Percentiles rank a stretch among this genome's conserved stretches.
These are phyloP conservation scores for Quercus mongolica DNA, from an alignment of 306 rosid species.

Conservation along the genomic window DNA sequence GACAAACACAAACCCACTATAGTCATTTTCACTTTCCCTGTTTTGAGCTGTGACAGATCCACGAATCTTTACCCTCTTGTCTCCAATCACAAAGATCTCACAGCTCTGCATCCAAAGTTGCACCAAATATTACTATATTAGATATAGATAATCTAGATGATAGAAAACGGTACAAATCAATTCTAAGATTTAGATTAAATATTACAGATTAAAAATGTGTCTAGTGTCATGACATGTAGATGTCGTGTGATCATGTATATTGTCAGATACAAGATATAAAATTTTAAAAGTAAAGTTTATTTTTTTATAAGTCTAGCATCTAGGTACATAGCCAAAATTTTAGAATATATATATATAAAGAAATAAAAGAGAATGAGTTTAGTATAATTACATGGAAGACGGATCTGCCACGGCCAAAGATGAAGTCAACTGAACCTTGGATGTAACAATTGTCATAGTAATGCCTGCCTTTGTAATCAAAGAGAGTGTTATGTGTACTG, in stretches of 20 bases:
- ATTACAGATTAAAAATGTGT: too few species aligned
- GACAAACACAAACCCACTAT: constrained; percentile 63
- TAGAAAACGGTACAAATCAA: too few species aligned
- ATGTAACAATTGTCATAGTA: constrained; percentile 73
- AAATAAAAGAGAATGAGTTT: background rate
- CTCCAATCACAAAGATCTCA: constrained; percentile 74
- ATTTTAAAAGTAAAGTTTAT: too few species aligned
- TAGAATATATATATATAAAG: background rate
- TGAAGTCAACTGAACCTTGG: constrained; percentile 95
- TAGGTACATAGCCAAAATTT: background rate
- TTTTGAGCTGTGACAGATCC: constrained; percentile 79
- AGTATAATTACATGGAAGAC: constrained; percentile 44
- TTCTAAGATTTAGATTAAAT: too few species aligned
- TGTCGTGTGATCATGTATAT: too few species aligned
- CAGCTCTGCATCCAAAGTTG: constrained; percentile 38
- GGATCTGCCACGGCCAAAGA: constrained; percentile 89
- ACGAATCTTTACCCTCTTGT: constrained; percentile 48
- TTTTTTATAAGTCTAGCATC: too few species aligned
- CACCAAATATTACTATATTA: too few species aligned
- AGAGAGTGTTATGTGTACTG: constrained; percentile 91
- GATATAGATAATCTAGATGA: too few species aligned
- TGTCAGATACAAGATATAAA: too few species aligned
- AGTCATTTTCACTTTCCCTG: constrained; percentile 39
- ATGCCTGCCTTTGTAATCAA: constrained; percentile 86
- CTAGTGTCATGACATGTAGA: too few species aligned